Evolutionary conservation across 495 filamentous ascomycete genomes (phyloP).

Genomic region (Cercophora sp.): DNA sequence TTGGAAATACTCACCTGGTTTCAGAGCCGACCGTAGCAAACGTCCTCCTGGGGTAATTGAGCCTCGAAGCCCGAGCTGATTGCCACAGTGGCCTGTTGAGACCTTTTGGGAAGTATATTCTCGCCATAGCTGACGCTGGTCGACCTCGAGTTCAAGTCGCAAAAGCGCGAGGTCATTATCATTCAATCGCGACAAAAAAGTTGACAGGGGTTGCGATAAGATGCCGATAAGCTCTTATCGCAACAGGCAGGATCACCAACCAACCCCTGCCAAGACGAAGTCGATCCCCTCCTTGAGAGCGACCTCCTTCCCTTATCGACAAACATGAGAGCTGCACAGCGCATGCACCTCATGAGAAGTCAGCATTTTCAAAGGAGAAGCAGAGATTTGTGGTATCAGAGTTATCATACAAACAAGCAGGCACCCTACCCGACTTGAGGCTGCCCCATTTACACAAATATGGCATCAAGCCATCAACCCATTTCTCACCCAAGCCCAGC

Average conservation of each 20-base stretch:
- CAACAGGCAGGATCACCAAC: neutral
- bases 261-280: neutral
- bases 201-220: constrained; percentile 4
- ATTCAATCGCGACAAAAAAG: no score
- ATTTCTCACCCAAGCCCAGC: no score
- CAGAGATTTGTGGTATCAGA: constrained; percentile 12
- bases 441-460: neutral
- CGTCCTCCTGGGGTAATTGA: constrained; percentile 14
- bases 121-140: constrained; percentile 30
- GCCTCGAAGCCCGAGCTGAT: constrained; percentile 9
- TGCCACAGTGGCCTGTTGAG: constrained; percentile 24
- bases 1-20: constrained; percentile 25
- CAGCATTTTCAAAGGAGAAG: neutral
- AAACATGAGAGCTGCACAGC: no score
- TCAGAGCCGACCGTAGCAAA: constrained; percentile 38
- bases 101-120: constrained; percentile 31
- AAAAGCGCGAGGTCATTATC: no score
- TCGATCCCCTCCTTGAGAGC: neutral
- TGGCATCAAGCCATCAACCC: no score
- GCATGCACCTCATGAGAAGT: no score
- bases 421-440: neutral
- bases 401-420: constrained; percentile 8
- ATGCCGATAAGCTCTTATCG: neutral
- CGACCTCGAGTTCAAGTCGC: no score
- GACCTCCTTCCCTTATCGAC: no score